phyloP scores from a whole-genome alignment of 805 yeast species.

The Candida montana region DNA sequence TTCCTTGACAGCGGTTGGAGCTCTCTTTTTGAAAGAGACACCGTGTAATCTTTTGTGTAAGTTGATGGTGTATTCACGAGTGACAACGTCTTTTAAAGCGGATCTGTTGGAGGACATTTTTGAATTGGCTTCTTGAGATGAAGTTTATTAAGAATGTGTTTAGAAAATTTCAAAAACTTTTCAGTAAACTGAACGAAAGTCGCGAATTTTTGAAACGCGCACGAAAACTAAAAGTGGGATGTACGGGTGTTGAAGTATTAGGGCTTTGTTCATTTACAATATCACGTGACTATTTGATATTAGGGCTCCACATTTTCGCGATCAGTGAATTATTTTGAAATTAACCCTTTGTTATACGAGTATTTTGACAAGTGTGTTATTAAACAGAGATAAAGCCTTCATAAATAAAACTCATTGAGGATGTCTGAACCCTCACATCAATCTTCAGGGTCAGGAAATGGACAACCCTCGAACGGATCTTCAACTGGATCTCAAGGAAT shows the following conservation, averaged over 20 bases:
- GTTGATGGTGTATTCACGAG: conserved; percentile 99
- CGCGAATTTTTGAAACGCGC: conserved; percentile 1
- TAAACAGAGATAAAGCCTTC: too few relatives aligned
- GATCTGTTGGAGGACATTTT: conserved; percentile 49
- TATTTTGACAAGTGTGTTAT: too few relatives aligned
- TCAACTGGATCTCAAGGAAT: conserved; percentile 15
- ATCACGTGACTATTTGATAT: too few relatives aligned
- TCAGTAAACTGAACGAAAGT: background rate
- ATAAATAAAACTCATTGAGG: too few relatives aligned
- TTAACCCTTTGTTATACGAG: too few relatives aligned
- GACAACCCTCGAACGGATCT: background rate
- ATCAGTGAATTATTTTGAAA: too few relatives aligned
- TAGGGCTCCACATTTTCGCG: too few relatives aligned
- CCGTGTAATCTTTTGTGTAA: conserved; percentile 99
- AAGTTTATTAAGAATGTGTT: background rate
- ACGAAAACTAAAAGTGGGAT: conserved; percentile 8
- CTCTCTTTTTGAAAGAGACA: conserved; percentile 98
- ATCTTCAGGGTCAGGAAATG: background rate
- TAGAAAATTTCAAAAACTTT: conserved; percentile 2
- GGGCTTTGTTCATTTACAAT: too few relatives aligned
- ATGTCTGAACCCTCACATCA: background rate
- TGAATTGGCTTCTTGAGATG: conserved; percentile 3
- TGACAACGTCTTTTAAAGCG: conserved; percentile 97
- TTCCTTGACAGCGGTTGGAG: conserved; percentile 99
- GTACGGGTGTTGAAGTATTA: conserved; percentile 13